phyloP scores from a whole-genome alignment of 106 monocot species.

The Posidonia australis region DNA sequence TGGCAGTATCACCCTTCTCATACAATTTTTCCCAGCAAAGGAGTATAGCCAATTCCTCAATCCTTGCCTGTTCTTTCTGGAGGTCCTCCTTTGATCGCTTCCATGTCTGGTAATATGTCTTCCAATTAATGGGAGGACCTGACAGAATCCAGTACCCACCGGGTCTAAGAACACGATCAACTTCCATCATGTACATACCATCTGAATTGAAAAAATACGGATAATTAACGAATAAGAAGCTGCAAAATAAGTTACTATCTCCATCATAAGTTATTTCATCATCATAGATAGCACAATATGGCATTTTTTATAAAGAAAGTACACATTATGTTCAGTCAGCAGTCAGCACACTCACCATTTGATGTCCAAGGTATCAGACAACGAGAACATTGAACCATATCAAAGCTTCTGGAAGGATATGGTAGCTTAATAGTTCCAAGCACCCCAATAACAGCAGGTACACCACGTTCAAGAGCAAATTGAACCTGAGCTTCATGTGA shows the following conservation, averaged over 20 bases:
- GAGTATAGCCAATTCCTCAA: slow-evolving; percentile 22
- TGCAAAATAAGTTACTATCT: background rate
- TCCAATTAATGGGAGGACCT: slow-evolving; percentile 33
- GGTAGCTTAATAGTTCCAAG: no score
- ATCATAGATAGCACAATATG: background rate
- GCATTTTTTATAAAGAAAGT: background rate
- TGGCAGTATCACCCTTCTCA: slow-evolving; percentile 23
- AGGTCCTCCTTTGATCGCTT: slow-evolving; percentile 15
- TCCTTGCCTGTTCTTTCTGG: slow-evolving; percentile 16
- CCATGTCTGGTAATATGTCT: slow-evolving; percentile 17
- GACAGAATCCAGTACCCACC: slow-evolving; percentile 30
- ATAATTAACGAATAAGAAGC: background rate
- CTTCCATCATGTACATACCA: slow-evolving; percentile 30
- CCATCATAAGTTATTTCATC: background rate
- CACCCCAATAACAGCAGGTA: no score
- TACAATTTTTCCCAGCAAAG: slow-evolving; percentile 30
- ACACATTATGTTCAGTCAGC: background rate
- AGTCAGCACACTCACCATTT: slow-evolving; percentile 10
- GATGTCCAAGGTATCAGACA: slow-evolving; percentile 13
- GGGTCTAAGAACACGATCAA: slow-evolving; percentile 28
- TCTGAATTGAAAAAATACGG: background rate
- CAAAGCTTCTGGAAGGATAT: no score
- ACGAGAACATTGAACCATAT: no score
- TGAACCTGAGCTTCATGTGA: no score
- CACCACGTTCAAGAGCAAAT: no score